A percentile compares a stretch with the other conserved stretches of the same genome.
phyloP scores from a whole-genome alignment of 768 basidiomycete species.

The Coprinopsis cinerea region DNA sequence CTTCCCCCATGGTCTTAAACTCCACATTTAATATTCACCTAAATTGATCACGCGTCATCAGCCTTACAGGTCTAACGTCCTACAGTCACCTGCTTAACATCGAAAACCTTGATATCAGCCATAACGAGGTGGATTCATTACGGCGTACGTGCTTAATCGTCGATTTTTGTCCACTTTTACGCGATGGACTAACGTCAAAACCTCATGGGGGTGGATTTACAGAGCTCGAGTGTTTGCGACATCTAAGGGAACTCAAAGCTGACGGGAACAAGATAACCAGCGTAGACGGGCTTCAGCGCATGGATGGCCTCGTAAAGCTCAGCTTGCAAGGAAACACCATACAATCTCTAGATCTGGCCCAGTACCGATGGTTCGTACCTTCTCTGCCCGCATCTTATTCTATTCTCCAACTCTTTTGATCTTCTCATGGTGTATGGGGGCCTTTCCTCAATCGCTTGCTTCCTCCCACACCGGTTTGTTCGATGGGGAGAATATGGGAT shows the following conservation, averaged over 20 bases:
- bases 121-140: slow-evolving; percentile 85
- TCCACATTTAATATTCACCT: neutral
- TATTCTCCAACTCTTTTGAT: slow-evolving; percentile 9
- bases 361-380: slow-evolving; percentile 61
- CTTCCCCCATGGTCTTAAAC: neutral
- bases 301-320: slow-evolving; percentile 81
- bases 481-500: neutral
- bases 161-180: slow-evolving; percentile 8
- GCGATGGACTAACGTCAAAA: slow-evolving; percentile 9
- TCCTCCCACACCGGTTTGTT: slow-evolving; percentile 13
- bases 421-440: slow-evolving; percentile 13
- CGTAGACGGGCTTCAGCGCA: slow-evolving; percentile 68
- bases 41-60: slow-evolving; percentile 23
- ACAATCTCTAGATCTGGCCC: slow-evolving; percentile 48
- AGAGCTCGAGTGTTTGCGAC: slow-evolving; percentile 83
- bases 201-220: slow-evolving; percentile 10
- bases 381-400: slow-evolving; percentile 13
- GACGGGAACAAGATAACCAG: slow-evolving; percentile 77
- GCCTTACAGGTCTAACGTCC: slow-evolving; percentile 81
- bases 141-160: slow-evolving; percentile 53
- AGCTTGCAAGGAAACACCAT: slow-evolving; percentile 76
- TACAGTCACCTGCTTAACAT: slow-evolving; percentile 83
- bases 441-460: slow-evolving; percentile 11
- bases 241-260: slow-evolving; percentile 84
- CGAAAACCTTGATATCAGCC: slow-evolving; percentile 85